Evolutionary conservation across 2,329 filamentous ascomycete species (phyloP).

Genomic region (Chaetoscypha palmicola): DNA sequence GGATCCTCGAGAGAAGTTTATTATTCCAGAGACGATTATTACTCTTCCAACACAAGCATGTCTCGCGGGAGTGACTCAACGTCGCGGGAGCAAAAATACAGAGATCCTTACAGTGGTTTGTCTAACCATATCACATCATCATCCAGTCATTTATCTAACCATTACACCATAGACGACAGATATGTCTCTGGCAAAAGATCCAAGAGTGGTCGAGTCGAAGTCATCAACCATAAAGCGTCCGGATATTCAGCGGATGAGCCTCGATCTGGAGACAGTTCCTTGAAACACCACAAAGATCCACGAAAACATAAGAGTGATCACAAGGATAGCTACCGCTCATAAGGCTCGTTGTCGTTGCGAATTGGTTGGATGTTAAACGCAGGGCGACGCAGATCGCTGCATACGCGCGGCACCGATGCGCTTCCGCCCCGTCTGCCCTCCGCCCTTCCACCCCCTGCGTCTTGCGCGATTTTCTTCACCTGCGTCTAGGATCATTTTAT

Average conservation of each 20-base stretch:
- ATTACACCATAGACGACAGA: slow-evolving; percentile 7
- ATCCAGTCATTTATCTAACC: slow-evolving; percentile 3
- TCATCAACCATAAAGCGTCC: slow-evolving; percentile 8
- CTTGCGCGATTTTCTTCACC: too few relatives aligned
- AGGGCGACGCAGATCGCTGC: neutral
- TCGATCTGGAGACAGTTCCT: slow-evolving; percentile 7
- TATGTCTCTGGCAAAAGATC: slow-evolving; percentile 8
- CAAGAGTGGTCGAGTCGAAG: slow-evolving; percentile 2
- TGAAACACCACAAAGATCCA: slow-evolving; percentile 12
- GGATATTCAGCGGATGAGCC: slow-evolving; percentile 13
- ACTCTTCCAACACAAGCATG: slow-evolving; percentile 2
- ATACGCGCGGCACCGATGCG: neutral
- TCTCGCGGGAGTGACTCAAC: neutral
- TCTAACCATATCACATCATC: slow-evolving; percentile 1
- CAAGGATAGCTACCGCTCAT: neutral
- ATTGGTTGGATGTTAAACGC: neutral
- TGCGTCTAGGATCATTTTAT: too few relatives aligned
- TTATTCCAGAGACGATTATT: neutral
- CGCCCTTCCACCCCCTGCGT: neutral
- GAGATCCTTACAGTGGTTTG: slow-evolving; percentile 22
- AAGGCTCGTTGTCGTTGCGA: neutral
- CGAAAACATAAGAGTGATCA: neutral
- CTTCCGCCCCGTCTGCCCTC: neutral
- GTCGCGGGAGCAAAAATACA: slow-evolving; percentile 1
- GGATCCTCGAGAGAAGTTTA: slow-evolving; percentile 3